Conservation (phyloP, 441 rosid species). For the Omphalea diandra region DNA sequence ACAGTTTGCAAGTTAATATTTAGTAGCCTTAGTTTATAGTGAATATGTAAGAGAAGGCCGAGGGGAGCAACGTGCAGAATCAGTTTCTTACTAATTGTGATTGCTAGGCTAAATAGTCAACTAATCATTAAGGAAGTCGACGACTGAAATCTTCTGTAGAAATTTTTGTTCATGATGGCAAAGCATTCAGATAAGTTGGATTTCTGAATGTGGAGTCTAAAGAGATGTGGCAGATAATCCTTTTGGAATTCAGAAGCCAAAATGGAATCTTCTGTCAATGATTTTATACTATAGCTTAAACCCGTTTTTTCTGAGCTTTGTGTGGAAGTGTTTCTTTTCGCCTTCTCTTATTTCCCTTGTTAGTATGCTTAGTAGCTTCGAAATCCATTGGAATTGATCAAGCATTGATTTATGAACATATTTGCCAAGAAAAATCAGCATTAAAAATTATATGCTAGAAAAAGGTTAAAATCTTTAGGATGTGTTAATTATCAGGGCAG, state of each 20-base stretch:
- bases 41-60: not conserved
- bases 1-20: not conserved
- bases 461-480: not conserved
- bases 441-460: not conserved
- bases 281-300: no score
- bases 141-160: not conserved
- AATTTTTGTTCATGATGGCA: not conserved
- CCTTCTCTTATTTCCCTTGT: not conserved
- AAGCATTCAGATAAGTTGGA: not conserved
- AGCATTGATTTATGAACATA: not conserved
- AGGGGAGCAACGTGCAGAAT: not conserved
- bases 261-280: no score
- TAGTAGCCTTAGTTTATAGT: not conserved
- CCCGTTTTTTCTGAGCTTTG: no score
- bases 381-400: not conserved
- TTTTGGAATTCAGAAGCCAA: not conserved
- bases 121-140: not conserved
- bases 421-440: not conserved
- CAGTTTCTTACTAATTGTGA: not conserved
- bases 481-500: not conserved
- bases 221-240: not conserved
- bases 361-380: not conserved
- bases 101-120: not conserved
- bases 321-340: not conserved
- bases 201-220: not conserved